phyloP scores from a whole-genome alignment of 805 yeast species.

The Teunomyces gatunensis region DNA sequence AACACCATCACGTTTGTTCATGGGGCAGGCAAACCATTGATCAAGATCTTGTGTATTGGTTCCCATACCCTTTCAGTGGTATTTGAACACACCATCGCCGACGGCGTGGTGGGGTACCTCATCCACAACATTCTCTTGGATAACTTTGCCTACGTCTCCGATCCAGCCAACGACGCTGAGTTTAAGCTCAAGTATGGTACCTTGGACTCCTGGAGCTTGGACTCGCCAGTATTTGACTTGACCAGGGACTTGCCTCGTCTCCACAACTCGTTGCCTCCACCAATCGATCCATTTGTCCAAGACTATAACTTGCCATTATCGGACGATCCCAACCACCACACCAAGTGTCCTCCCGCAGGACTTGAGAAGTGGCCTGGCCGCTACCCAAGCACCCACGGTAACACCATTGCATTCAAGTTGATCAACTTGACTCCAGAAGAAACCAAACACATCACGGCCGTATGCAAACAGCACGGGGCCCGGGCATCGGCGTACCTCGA shows the following conservation, averaged over 20 bases:
- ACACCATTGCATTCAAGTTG: constrained; percentile 22
- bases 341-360: constrained; percentile 18
- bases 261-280: constrained; percentile 32
- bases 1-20: constrained; percentile 19
- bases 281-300: constrained; percentile 30
- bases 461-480: constrained; percentile 28
- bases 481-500: constrained; percentile 33
- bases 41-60: constrained; percentile 26
- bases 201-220: not conserved
- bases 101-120: constrained; percentile 33
- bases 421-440: constrained; percentile 26
- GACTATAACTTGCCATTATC: constrained; percentile 25
- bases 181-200: constrained; percentile 11
- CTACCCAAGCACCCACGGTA: constrained; percentile 16
- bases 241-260: constrained; percentile 17
- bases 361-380: constrained; percentile 31
- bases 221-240: constrained; percentile 20
- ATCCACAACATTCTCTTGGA: constrained; percentile 36
- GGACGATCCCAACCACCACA: constrained; percentile 23
- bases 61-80: constrained; percentile 20
- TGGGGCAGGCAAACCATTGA: constrained; percentile 24
- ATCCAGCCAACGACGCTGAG: constrained; percentile 3
- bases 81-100: constrained; percentile 40
- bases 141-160: constrained; percentile 20
- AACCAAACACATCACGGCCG: constrained; percentile 19